A percentile compares a stretch with the other conserved stretches of the same genome.
phyloP scores from a whole-genome alignment of 176 grass and related monocot species.

The Zea luxurians region DNA sequence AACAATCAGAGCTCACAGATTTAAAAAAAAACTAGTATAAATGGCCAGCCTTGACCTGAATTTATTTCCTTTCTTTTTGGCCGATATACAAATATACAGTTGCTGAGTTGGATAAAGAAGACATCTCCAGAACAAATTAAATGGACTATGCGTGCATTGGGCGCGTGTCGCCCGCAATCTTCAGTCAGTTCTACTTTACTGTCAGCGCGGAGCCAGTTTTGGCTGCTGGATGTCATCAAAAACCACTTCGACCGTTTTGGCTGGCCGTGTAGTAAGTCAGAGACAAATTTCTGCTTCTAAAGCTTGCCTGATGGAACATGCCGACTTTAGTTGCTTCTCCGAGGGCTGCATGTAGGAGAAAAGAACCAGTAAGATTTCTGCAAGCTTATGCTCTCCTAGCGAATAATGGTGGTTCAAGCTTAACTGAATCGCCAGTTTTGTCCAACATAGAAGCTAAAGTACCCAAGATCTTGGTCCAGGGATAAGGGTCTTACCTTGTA shows the following conservation, averaged over 20 bases:
- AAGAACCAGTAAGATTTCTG: not conserved
- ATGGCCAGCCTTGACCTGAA: not conserved
- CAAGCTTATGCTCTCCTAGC: not conserved
- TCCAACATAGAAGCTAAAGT: not conserved
- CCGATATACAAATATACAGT: conserved; percentile 37
- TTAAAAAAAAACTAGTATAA: not conserved
- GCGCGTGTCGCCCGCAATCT: conserved; percentile 21
- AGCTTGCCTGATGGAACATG: conserved; percentile 12
- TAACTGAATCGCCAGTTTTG: not conserved
- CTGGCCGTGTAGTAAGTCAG: not conserved
- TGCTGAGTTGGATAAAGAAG: not conserved
- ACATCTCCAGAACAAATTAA: conserved; percentile 22
- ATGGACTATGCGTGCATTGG: conserved; percentile 14
- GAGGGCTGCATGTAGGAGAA: not conserved
- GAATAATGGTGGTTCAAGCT: not conserved
- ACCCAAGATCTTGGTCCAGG: not conserved
- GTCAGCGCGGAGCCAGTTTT: conserved; percentile 22
- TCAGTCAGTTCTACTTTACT: conserved; percentile 23
- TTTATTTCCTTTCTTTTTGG: not conserved
- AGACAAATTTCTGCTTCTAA: not conserved
- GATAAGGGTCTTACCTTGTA: conserved; percentile 25
- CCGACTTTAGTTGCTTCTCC: not conserved
- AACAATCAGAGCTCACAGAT: no score
- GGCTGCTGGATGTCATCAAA: conserved; percentile 19
- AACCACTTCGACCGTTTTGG: not conserved